Evolutionary conservation across 2,329 filamentous ascomycete genomes (phyloP), one percentile per base, ranked within the genome.

Genomic region (Coniochaeta prunicola): DNA sequence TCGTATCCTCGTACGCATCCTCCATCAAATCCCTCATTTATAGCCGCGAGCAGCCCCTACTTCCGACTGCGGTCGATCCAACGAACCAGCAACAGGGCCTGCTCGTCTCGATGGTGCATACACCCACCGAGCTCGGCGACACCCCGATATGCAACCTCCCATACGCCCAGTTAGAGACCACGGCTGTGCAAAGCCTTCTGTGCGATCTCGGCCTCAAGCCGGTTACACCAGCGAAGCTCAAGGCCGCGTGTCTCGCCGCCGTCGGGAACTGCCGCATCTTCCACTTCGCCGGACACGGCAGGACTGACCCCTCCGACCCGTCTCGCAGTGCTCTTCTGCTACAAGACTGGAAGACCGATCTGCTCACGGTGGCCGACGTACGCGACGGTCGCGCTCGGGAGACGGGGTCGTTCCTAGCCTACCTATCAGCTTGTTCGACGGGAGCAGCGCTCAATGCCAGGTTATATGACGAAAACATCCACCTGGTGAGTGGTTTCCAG

Each of bases 221-320:
- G 10, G 5, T 40, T n/a, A n/a, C 9, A 40, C 36, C 36, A 40
- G 36, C 10, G 5, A 9, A 17, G 15, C 31, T 31, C 8, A 67
- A 64, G 31, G 60, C 9, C 65, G 71, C 2, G 59, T 74, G 1
- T 2, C 73, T 0, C 10, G 19, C 0, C 40, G 59, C 2, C 58
- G 76, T 3, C 50, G 28, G 3, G 53, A 30, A 0, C n/a, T 72
- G 69, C 62, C 61, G 65, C 12, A 69, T 77, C 4, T 74, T 76
- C 59, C 75, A 77, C 60, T 78, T 78, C 57, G 74, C 76, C 1
- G 71, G 76, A 7, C 75, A 76, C 57, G 74, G 71, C 0, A 2
- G 28, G 1, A 62, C 68, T 0, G 58, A 75, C 57, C 4, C 26
- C 0, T 3, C 4, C 0, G 68, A 74, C 8, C 72, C 74, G 0